A percentile compares a stretch with the other conserved stretches of the same genome.
Evolutionary conservation across 1,284 basidiomycete genomes (phyloP).

Genomic region (Pisolithus thermaeus): DNA sequence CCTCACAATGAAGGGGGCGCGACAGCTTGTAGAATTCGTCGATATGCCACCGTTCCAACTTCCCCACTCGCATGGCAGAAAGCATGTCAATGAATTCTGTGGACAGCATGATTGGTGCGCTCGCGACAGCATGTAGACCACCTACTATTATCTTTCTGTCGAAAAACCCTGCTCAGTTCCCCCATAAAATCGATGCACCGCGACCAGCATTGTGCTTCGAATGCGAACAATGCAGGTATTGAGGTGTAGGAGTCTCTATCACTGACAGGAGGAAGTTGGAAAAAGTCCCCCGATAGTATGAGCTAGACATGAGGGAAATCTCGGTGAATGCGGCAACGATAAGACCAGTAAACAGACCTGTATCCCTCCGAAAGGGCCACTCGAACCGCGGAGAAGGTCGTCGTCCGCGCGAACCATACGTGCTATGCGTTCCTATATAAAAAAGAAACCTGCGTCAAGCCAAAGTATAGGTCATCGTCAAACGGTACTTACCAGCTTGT

Average conservation of each 20-base stretch:
- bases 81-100: slow-evolving; percentile 66
- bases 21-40: slow-evolving; percentile 41
- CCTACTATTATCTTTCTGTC: slow-evolving; percentile 41
- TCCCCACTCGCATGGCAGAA: slow-evolving; percentile 65
- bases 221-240: slow-evolving; percentile 47
- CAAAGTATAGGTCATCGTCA: background rate
- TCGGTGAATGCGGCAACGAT: background rate
- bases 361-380: slow-evolving; percentile 66
- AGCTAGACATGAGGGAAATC: slow-evolving; percentile 37
- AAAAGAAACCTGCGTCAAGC: background rate
- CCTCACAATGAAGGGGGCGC: slow-evolving; percentile 39
- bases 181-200: slow-evolving; percentile 35
- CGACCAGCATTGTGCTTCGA: slow-evolving; percentile 63
- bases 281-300: slow-evolving; percentile 76
- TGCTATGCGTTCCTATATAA: slow-evolving; percentile 37
- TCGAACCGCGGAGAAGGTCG: background rate
- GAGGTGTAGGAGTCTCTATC: slow-evolving; percentile 29
- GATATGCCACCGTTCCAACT: slow-evolving; percentile 30
- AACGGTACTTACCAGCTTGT: slow-evolving; percentile 49
- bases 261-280: slow-evolving; percentile 74
- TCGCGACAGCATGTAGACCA: background rate
- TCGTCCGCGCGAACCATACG: slow-evolving; percentile 40
- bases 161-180: slow-evolving; percentile 37
- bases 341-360: slow-evolving; percentile 37
- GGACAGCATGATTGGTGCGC: slow-evolving; percentile 1